phyloP scores from a whole-genome alignment of 805 yeast genomes.

The Hyphopichia homilentoma region DNA sequence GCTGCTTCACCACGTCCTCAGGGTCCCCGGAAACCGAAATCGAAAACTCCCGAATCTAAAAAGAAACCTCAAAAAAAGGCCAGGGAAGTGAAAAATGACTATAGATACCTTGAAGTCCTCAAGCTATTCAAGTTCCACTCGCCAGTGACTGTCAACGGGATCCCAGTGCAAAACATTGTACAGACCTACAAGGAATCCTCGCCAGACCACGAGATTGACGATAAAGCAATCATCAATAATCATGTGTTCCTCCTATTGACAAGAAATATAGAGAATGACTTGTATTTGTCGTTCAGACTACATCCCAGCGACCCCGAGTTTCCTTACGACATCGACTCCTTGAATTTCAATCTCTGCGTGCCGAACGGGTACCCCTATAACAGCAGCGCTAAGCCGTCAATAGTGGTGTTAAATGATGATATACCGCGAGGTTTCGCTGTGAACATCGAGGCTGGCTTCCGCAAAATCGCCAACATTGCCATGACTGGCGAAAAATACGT shows the following conservation, averaged over 20 bases:
- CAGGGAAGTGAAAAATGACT: constrained; percentile 14
- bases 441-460: constrained; percentile 66
- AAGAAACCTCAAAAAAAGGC: constrained; percentile 2
- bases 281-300: constrained; percentile 42
- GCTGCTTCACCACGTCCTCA: too few species aligned
- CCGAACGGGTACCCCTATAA: constrained; percentile 53
- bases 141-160: constrained; percentile 38
- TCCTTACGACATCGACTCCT: constrained; percentile 56
- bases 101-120: constrained; percentile 25
- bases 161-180: constrained; percentile 9
- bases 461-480: constrained; percentile 34
- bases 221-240: constrained; percentile 1
- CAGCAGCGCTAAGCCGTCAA: constrained; percentile 40
- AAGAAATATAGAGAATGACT: constrained; percentile 1
- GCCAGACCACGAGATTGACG: constrained; percentile 3
- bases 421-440: constrained; percentile 66
- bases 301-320: constrained; percentile 71
- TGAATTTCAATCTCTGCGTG: constrained; percentile 50
- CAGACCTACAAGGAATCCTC: constrained; percentile 5
- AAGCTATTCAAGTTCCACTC: constrained; percentile 26
- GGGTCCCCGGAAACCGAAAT: too few species aligned
- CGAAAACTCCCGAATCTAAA: constrained; percentile 1
- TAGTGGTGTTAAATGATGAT: constrained; percentile 59
- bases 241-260: not conserved
- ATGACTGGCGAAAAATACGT: constrained; percentile 11